Evolutionary conservation across 2,329 filamentous ascomycete species (phyloP), one percentile per base, ranked within the genome.

Genomic region (Colletotrichum lupini): DNA sequence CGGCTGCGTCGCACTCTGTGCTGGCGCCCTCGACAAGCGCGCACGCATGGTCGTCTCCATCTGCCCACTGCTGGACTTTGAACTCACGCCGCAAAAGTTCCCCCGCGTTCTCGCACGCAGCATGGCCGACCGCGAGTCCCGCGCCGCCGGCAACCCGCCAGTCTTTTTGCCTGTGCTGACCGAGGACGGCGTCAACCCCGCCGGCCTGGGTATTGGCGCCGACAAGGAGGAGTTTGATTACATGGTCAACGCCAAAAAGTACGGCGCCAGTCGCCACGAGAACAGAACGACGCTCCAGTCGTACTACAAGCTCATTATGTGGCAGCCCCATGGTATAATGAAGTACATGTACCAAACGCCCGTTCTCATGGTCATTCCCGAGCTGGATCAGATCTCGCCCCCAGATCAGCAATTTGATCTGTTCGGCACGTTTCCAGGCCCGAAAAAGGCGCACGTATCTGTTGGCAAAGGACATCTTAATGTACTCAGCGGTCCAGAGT

Each of bases 51-150:
- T 37, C 4, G 35, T 37, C 0, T 37, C 35, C 12, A 37, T 37
- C 35, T 37, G 35, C 35, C 35, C 35, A 16, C 35, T 37, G 5
- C 35, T 37, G 4, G 35, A 37, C 35, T 37, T 37, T 5, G 35
- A 37, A 14, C 35, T 37, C 35, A 37, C 35, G 35, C 35, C 35
- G 14, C 35, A 37, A 37, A 37, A 37, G 35, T 37, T 37, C 4
- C 35, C 35, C 12, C 35, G 35, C 14, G 35, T 37, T 16, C 35
- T 37, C 12, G 35, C 35, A 16, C 35, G 35, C 11, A 37, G 79
- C 81, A 59, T 73, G 79, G 68, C 35, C 12, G 84, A 86, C 73
- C 80, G 84, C 2, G 80, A 82, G 72, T 83, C 83, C 0, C 82
- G 82, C 65, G 28, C 81, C 2, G 66, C 61, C 1, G 84, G 85